Evolutionary conservation across 2,329 filamentous ascomycete species (phyloP).

Genomic region (Colletotrichum endophyticum): DNA sequence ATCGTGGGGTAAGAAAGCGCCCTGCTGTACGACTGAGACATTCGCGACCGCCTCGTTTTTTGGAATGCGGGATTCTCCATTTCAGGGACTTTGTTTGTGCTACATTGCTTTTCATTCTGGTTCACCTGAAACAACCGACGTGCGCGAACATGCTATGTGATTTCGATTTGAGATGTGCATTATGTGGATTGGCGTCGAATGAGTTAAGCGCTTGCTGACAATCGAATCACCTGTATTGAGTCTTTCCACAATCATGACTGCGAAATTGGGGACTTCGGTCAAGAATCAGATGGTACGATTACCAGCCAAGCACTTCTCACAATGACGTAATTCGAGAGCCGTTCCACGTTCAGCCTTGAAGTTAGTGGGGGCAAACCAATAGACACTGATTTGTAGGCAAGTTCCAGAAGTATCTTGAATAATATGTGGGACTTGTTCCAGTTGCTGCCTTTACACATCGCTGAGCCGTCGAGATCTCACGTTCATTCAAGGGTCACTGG

Average conservation of each 20-base stretch:
- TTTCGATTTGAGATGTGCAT: neutral
- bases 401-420: neutral
- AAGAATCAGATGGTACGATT: neutral
- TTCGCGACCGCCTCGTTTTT: neutral
- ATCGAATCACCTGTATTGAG: neutral
- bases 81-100: neutral
- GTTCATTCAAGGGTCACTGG: neutral
- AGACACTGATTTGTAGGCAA: no score
- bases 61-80: neutral
- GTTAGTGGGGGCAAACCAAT: no score
- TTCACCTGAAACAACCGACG: neutral
- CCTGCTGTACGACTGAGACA: neutral
- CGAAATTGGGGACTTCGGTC: neutral
- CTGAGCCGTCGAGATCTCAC: neutral
- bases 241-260: neutral
- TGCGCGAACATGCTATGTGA: neutral
- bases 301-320: neutral
- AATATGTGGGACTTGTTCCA: neutral
- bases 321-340: neutral
- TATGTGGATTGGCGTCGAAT: neutral
- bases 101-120: neutral
- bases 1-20: neutral
- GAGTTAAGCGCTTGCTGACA: neutral
- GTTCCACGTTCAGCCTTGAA: neutral
- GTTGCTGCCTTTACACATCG: neutral